These are phyloP conservation scores for Bruguiera sexangula DNA, from an alignment of 345 rosid species.

Conservation along the genomic window DNA sequence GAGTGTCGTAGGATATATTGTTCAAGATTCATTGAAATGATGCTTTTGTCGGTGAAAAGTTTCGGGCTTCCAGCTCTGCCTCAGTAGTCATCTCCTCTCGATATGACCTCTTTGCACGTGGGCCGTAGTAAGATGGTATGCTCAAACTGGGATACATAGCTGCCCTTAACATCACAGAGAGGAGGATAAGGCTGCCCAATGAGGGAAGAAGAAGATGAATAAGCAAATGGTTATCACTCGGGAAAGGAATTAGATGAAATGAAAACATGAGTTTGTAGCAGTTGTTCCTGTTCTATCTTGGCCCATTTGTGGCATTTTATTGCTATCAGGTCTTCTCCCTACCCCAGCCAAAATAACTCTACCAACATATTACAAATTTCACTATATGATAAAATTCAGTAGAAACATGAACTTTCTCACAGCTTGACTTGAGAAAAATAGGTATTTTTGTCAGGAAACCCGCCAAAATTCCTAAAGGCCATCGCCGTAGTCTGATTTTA, in stretches of 20 bases:
- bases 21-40: neutral
- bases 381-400: too few species aligned
- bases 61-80: neutral
- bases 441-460: too few species aligned
- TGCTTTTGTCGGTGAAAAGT: neutral
- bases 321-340: neutral
- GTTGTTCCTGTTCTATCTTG: neutral
- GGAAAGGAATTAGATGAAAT: neutral
- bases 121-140: slow-evolving; percentile 92
- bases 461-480: too few species aligned
- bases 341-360: neutral
- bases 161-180: slow-evolving; percentile 78
- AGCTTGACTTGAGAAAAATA: too few species aligned
- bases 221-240: neutral
- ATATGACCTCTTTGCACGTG: slow-evolving; percentile 91
- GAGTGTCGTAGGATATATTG: too few species aligned
- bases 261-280: neutral
- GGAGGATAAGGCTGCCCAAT: slow-evolving; percentile 84
- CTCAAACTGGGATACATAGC: slow-evolving; percentile 89
- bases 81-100: slow-evolving; percentile 85
- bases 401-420: too few species aligned
- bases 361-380: neutral
- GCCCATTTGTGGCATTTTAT: neutral
- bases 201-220: neutral
- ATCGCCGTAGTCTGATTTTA: too few species aligned